Evolutionary conservation across 2,329 filamentous ascomycete genomes (phyloP).

Genomic region (Tympanopsis confertula): DNA sequence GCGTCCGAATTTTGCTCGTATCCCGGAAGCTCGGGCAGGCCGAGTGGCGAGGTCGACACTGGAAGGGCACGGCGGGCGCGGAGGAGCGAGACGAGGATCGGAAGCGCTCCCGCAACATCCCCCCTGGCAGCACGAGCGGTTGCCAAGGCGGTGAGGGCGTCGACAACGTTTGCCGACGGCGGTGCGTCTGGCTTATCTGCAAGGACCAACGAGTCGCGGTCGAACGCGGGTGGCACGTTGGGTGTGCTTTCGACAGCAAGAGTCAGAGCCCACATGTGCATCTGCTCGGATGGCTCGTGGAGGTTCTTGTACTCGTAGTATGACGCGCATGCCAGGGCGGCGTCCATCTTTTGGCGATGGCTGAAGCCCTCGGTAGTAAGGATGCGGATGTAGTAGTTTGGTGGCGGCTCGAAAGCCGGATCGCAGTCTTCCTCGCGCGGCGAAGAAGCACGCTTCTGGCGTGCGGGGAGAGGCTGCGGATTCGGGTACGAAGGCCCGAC

Average conservation of each 20-base stretch:
- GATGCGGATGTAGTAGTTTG: constrained; percentile 71
- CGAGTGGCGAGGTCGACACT: constrained; percentile 16
- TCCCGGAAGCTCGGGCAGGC: constrained; percentile 3
- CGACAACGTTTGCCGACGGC: constrained; percentile 65
- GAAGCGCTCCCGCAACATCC: constrained; percentile 58
- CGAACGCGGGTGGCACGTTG: constrained; percentile 31
- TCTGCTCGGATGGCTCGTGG: constrained; percentile 52
- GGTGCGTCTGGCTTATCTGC: constrained; percentile 36
- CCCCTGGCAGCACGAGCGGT: constrained; percentile 63
- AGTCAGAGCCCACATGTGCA: constrained; percentile 66
- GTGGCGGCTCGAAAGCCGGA: constrained; percentile 56
- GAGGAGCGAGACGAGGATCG: constrained; percentile 75
- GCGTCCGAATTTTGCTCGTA: constrained; percentile 3
- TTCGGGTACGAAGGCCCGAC: constrained; percentile 74
- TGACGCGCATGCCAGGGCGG: constrained; percentile 70
- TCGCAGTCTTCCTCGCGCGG: constrained; percentile 68
- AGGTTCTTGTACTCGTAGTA: constrained; percentile 71
- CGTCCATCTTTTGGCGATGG: constrained; percentile 65
- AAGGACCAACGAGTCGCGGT: constrained; percentile 50
- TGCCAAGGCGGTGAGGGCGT: constrained; percentile 65
- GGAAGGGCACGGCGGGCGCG: constrained; percentile 59
- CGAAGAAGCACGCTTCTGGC: constrained; percentile 44
- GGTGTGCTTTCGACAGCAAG: constrained; percentile 46
- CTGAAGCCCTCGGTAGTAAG: constrained; percentile 71
- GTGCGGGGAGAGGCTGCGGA: constrained; percentile 60